Evolutionary conservation across 2,329 filamentous ascomycete genomes (phyloP), one percentile per base, ranked within the genome.

Genomic region (Hymenoscyphus occultus): DNA sequence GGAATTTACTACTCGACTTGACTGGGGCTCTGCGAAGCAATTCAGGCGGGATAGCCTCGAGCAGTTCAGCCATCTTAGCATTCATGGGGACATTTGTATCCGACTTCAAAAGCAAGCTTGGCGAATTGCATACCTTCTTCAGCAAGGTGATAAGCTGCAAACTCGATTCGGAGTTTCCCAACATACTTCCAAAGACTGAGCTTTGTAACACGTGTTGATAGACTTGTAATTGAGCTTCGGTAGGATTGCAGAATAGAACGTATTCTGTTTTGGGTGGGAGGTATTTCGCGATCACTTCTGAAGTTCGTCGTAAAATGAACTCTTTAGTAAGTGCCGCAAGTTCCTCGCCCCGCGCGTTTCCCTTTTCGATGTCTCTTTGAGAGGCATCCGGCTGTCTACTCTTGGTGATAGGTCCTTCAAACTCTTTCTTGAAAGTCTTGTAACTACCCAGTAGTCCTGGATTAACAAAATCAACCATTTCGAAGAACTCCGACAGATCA

Each of bases 241-340:
- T 97, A 75, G 98, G 87, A 0, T 93, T 95, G 0, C 95, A 95
- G 71, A 95, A 98, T 0, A 99, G 80, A 1, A 99, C 91, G 71
- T 98, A 99, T 77, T 99, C 95, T 13, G 95, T 87, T 80, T 99
- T 99, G 77, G 94, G 94, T 0, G 94, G 94, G 14, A 99, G 82
- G 56, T 92, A 87, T 1, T 89, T 89, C 59, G 96, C 92, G 0
- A 99, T 92, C 71, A 99, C 93, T 0, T 92, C 90, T 77, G 98
- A 97, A 67, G 98, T 86, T 16, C 95, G 85, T 2, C 95, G 86
- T 3, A 99, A 82, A 3, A 99, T 82, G 73, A 99, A 91, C 0
- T 93, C 93, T 72, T 97, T 91, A 86, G 97, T n/a, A 96, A 80
- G 32, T 96, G 92, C 1, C 91, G 88, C 74, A 96, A 96, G 66